Evolutionary conservation across 345 rosid species (phyloP), one percentile per base, ranked within the genome.

Genomic region (Boechera stricta): DNA sequence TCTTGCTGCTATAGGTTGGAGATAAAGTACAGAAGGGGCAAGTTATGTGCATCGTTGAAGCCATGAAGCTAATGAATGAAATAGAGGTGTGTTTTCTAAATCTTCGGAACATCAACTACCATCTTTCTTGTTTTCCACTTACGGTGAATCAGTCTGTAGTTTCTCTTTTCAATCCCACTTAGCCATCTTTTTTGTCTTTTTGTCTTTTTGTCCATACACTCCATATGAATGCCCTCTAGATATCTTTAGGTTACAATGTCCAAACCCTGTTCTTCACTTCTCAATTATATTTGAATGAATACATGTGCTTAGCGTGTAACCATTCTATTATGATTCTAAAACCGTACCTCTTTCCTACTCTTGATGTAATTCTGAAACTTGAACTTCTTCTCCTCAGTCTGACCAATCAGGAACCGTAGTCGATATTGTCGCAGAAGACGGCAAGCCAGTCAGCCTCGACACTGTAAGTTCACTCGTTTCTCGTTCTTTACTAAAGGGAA

Each of bases 11-110:
- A 31, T 76, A 93, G 98, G 91, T 89, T 75, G 98, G 98, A 80
- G 98, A 93, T 79, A 93, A 91, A 86, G 95, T 93, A 77, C 87
- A 89, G 87, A 93, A 93, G 79, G 98, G 98, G 28, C 97, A 90
- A 80, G 90, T 88, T 58, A 18, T 93, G 15, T 93, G 96, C 88
- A 89, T 93, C 32, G 85, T 93, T 38, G 97, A 93, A 71, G 98
- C 98, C 84, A 93, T 91, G 98, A 93, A 93, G 81, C 76, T 93
- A 82, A 93, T 93, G 98, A 93, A 93, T 68, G 98, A 90, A 79
- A 93, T 93, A 71, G 98, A 93, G 84, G 98, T 86, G 80, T 86
- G 89, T 70, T 58, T 21, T 35, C 32, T 64, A 10, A 44, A 54
- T 54, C 60, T 38, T 77, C 31, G 39, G 42, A 36, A 15, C 53